Evolutionary conservation across 2,329 filamentous ascomycete genomes (phyloP), one percentile per base, ranked within the genome.

Genomic region (Cercospora sojina): DNA sequence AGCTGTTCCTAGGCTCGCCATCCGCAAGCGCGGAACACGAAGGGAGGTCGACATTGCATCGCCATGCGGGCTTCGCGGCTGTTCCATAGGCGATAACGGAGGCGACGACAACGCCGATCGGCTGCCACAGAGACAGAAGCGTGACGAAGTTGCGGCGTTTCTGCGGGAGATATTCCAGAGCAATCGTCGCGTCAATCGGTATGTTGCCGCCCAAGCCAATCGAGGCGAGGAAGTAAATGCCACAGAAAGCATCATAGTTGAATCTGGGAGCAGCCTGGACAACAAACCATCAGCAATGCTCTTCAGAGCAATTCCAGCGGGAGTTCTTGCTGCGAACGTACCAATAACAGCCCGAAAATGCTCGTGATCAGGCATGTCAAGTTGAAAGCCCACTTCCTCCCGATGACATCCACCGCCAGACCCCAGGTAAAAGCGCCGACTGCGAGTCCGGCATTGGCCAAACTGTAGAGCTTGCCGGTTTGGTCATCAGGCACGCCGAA

Each of bases 351-450:
- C 8, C 85, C 85, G 66, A 87, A 87, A 2, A 84, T 72, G 8
- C 83, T 83, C 0, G 83, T 78, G 59, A 86, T 79, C n/a, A 87
- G 78, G 51, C 85, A 85, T 0, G 86, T 87, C 43, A 86, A 70
- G 71, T 87, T 87, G 77, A 87, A 87, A 0, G 85, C 84, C 82
- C 83, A 86, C 62, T 80, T 79, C 23, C 85, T 81, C 72, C 81
- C 82, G 49, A 84, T 79, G 29, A 86, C 81, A 68, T 87, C 85
- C 3, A 85, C 83, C 62, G 87, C 69, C 7, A 86, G 77, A 0
- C 85, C 85, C 84, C 84, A 87, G 3, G 83, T 77, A 59, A 86
- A 83, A 0, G 85, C 85, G 0, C 85, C 85, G 5, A 82, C 82
- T 2, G 84, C 85, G 20, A 87, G 76, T 0, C 86, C 86, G 3